phyloP scores from a whole-genome alignment of 305 asterid species.

The Fraxinus sp. region DNA sequence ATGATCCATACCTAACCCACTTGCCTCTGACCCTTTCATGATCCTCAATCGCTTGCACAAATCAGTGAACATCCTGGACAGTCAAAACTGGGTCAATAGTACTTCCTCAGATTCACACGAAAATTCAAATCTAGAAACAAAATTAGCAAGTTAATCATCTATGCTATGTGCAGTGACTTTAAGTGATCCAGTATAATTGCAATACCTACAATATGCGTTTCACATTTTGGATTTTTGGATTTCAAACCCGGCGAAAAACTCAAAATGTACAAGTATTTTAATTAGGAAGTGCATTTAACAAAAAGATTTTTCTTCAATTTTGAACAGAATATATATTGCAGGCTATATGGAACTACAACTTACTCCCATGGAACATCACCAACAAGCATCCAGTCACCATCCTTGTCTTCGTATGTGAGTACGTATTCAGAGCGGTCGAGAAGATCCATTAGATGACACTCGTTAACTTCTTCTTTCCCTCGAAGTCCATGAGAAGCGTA shows the following conservation, averaged over 20 bases:
- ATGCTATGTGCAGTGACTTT: neutral
- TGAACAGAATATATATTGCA: neutral
- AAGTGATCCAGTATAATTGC: neutral
- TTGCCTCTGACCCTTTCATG: conserved; percentile 84
- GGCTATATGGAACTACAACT: conserved; percentile 17
- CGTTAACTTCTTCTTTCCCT: conserved; percentile 53
- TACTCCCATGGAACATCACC: conserved; percentile 86
- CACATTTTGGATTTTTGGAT: neutral
- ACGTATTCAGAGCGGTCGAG: conserved; percentile 73
- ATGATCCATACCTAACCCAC: conserved; percentile 31
- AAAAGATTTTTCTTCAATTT: neutral
- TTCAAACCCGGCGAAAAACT: neutral
- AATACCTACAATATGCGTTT: neutral
- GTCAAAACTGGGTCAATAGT: neutral
- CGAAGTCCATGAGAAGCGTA: conserved; percentile 45
- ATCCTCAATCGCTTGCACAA: conserved; percentile 81
- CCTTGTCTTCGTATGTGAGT: conserved; percentile 72
- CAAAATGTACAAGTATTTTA: neutral
- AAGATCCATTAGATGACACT: conserved; percentile 59
- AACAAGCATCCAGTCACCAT: conserved; percentile 84
- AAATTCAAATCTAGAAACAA: neutral
- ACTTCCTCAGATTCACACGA: neutral
- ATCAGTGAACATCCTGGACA: conserved; percentile 66
- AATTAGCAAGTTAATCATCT: neutral
- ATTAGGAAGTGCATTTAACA: neutral